Evolutionary conservation across 257 asterid genomes (phyloP).

Genomic region (Anisodus acutangulus): DNA sequence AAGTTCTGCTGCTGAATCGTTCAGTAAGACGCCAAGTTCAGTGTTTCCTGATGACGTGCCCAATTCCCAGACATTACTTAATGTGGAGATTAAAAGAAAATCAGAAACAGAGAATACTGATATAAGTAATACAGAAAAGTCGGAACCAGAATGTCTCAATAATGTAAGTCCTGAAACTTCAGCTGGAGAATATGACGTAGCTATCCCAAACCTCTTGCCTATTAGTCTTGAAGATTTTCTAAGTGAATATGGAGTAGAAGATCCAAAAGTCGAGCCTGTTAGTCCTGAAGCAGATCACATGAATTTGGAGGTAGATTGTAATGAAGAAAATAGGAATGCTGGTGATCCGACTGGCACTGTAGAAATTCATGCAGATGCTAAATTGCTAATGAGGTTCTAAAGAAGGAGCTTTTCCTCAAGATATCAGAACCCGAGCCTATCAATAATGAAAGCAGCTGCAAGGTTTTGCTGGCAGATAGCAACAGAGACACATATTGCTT

Average conservation of each 20-base stretch:
- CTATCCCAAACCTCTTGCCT: constrained; percentile 17
- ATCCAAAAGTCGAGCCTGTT: background rate
- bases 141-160: constrained; percentile 31
- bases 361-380: background rate
- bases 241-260: constrained; percentile 21
- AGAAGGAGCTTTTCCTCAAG: constrained; percentile 34
- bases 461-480: constrained; percentile 24
- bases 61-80: constrained; percentile 25
- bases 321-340: background rate
- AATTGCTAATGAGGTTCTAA: background rate
- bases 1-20: constrained; percentile 12
- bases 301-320: constrained; percentile 24
- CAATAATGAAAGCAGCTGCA: constrained; percentile 3
- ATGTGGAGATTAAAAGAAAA: constrained; percentile 30
- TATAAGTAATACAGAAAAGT: constrained; percentile 26
- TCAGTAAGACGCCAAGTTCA: constrained; percentile 32
- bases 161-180: constrained; percentile 23
- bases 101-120: constrained; percentile 17
- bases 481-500: background rate
- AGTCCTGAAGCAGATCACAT: constrained; percentile 15
- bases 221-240: constrained; percentile 22
- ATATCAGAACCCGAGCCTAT: background rate
- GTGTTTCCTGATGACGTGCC: constrained; percentile 33
- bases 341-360: background rate
- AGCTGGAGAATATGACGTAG: background rate